Percentiles rank a stretch among this genome's conserved stretches.
These are phyloP conservation scores for Suhomyces yuchorum DNA, from an alignment of 1,139 yeast genomes.

Conservation along the genomic window DNA sequence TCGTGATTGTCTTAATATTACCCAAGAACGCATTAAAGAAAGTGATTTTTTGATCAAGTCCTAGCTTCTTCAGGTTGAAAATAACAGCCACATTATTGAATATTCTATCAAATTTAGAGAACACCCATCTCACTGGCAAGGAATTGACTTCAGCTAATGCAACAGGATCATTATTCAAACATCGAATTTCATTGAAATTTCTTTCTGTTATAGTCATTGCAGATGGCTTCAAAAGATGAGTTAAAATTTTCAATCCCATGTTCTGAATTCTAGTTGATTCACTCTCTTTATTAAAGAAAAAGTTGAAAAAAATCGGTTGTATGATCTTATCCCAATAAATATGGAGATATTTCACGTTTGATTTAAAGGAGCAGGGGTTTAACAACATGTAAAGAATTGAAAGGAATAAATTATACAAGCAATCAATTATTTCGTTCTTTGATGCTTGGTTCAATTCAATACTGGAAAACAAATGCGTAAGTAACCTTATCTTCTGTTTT, in stretches of 20 bases:
- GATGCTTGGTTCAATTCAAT: constrained; percentile 26
- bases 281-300: constrained; percentile 34
- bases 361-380: constrained; percentile 25
- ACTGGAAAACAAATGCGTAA: constrained; percentile 32
- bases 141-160: constrained; percentile 33
- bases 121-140: constrained; percentile 39
- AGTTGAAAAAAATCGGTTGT: constrained; percentile 33
- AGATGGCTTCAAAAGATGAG: constrained; percentile 26
- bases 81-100: constrained; percentile 29
- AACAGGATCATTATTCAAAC: constrained; percentile 38
- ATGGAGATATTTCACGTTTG: constrained; percentile 29
- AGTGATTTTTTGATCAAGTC: constrained; percentile 29
- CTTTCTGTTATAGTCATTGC: constrained; percentile 24
- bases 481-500: constrained; percentile 31
- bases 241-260: constrained; percentile 29
- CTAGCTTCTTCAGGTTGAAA: constrained; percentile 28
- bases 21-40: constrained; percentile 30
- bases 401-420: constrained; percentile 33
- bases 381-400: constrained; percentile 37
- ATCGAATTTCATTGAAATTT: constrained; percentile 31
- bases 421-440: constrained; percentile 29
- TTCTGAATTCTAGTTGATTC: constrained; percentile 27
- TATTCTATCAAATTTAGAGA: constrained; percentile 33
- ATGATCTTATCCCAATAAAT: constrained; percentile 44
- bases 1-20: constrained; percentile 29